Evolutionary conservation across 2,329 filamentous ascomycete species (phyloP).

Genomic region (Fusarium praegraminearum): DNA sequence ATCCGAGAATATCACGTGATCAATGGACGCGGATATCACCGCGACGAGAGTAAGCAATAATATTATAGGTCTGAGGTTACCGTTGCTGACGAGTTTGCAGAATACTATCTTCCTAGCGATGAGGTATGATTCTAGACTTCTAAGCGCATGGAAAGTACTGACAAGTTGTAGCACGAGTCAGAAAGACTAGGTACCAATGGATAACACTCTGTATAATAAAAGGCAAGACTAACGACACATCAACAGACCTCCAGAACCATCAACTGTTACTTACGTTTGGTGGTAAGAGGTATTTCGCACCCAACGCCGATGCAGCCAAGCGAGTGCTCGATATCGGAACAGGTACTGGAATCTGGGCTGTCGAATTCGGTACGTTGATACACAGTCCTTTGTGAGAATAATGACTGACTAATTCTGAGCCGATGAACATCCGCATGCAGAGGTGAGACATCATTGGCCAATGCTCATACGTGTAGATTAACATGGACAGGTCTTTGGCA

Average conservation of each 20-base stretch:
- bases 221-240: neutral
- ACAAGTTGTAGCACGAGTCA: slow-evolving; percentile 17
- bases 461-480: rapidly evolving
- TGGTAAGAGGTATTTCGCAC: slow-evolving; percentile 19
- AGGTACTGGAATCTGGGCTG: slow-evolving; percentile 32
- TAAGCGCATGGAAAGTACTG: rapidly evolving
- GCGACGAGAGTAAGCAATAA: slow-evolving; percentile 1
- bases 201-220: rapidly evolving
- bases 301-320: slow-evolving; percentile 13
- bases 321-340: slow-evolving; percentile 31
- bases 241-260: slow-evolving; percentile 29
- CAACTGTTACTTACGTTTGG: slow-evolving; percentile 28
- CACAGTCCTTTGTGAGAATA: rapidly evolving
- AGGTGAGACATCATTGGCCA: neutral
- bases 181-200: slow-evolving; percentile 16
- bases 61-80: rapidly evolving
- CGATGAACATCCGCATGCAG: slow-evolving; percentile 30
- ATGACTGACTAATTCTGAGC: slow-evolving; percentile 5
- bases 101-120: slow-evolving; percentile 35
- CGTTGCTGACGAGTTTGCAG: neutral
- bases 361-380: slow-evolving; percentile 26
- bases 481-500: slow-evolving; percentile 3
- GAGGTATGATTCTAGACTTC: neutral
- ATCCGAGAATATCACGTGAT: slow-evolving; percentile 30
- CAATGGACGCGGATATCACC: slow-evolving; percentile 31